These are phyloP conservation scores for Fusarium tjaetaba DNA, from an alignment of 2,329 filamentous ascomycete genomes.

Conservation along the genomic window DNA sequence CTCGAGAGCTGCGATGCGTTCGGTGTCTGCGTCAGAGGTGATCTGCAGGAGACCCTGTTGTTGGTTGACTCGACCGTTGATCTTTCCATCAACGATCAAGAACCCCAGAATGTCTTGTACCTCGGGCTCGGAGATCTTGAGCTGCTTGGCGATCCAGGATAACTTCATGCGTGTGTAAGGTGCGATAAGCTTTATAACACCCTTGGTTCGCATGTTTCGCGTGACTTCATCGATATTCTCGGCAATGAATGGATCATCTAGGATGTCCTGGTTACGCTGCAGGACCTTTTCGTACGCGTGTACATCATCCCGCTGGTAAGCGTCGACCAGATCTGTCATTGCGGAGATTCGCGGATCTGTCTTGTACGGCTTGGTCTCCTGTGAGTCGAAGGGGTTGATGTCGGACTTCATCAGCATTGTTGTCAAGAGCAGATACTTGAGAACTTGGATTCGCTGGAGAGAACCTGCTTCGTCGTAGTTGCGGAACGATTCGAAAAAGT, in stretches of 20 bases:
- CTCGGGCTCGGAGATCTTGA: constrained; percentile 85
- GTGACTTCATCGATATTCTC: constrained; percentile 99
- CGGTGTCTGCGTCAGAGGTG: constrained; percentile 75
- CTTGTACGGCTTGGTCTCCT: constrained; percentile 98
- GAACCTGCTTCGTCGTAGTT: constrained; percentile 99
- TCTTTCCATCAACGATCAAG: constrained; percentile 88
- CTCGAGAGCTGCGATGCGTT: constrained; percentile 77
- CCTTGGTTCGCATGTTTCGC: constrained; percentile 97
- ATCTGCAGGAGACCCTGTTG: constrained; percentile 86
- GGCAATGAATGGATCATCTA: constrained; percentile 93
- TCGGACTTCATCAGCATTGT: constrained; percentile 99
- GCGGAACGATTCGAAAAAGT: constrained; percentile 98
- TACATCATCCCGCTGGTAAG: constrained; percentile 95
- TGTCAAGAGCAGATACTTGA: constrained; percentile 95
- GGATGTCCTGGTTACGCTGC: constrained; percentile 85
- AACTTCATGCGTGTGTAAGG: constrained; percentile 95
- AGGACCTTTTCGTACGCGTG: constrained; percentile 90
- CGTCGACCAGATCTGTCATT: constrained; percentile 97
- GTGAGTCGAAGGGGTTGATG: constrained; percentile 98
- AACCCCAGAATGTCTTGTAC: constrained; percentile 96
- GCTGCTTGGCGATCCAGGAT: constrained; percentile 84
- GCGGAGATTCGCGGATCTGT: constrained; percentile 93
- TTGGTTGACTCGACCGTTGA: constrained; percentile 90
- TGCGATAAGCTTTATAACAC: constrained; percentile 89
- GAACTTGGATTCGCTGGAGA: constrained; percentile 92